Evolutionary conservation across 768 basidiomycete genomes (phyloP), one percentile per base, ranked within the genome.

Genomic region (Suillus weaverae): DNA sequence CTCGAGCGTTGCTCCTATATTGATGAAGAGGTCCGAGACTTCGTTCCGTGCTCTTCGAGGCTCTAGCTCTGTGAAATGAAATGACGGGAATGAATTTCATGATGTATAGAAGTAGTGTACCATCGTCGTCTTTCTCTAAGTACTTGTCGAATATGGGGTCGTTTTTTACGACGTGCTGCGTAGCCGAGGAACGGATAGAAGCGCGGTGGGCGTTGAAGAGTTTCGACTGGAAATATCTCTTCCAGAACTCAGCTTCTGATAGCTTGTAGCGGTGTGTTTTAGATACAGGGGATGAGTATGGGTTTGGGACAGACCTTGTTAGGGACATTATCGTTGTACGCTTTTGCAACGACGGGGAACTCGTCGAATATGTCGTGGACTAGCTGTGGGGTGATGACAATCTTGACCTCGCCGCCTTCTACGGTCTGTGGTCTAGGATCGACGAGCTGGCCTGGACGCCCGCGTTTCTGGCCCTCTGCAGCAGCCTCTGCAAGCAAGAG

Each of bases 351-450:
- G 38, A 97, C 91, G 2, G 97, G 96, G 73, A 95, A 99, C 79
- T 97, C 96, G 68, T 99, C 95, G 71, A 99, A 99, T 57, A 99
- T 95, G 71, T 99, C 97, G 70, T 93, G 89, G 39, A 97, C 91
- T 53, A 98, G 84, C 76, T 95, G 93, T 18, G 92, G 92, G 3
- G 95, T 96, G 56, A 97, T 90, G 67, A 90, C 86, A 67, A 95
- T 93, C 76, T 93, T 96, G 72, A 91, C 85, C 76, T 96, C 92
- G 20, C 92, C 93, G 30, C 87, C 86, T 66, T 93, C 91, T 20
- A 90, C 86, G 2, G 92, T 88, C 72, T 93, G 89, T 5, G 93
- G 92, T 46, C 92, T 89, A 6, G 93, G 94, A 70, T 95, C 94
- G 22, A 95, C 93, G 32, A 96, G 84, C 69, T 92, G 89, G 44